Evolutionary conservation across 192 early-diverging fungal genomes (phyloP).

Genomic region (Pilobolus umbonatus): DNA sequence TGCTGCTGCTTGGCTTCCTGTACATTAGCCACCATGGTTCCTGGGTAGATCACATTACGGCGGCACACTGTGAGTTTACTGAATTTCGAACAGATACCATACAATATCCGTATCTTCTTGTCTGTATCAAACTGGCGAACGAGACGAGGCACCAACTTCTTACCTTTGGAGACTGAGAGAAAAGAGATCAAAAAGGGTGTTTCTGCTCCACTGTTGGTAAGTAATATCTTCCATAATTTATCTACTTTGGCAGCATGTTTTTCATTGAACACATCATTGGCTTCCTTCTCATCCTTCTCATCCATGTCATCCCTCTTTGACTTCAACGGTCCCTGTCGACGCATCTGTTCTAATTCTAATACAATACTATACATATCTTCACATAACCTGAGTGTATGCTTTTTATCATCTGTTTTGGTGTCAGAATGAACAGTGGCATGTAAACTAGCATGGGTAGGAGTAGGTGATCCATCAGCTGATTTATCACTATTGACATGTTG

Average conservation of each 20-base stretch:
- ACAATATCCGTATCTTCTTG: slow-evolving; percentile 74
- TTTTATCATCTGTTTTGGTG: slow-evolving; percentile 38
- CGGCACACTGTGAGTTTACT: slow-evolving; percentile 67
- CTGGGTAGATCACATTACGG: slow-evolving; percentile 44
- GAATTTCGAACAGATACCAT: slow-evolving; percentile 71
- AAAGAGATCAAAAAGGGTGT: slow-evolving; percentile 59
- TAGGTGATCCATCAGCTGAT: not conserved
- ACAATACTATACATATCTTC: slow-evolving; percentile 80
- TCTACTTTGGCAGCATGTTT: slow-evolving; percentile 42
- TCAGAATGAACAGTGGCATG: not conserved
- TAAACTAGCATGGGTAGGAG: not conserved
- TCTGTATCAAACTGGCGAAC: slow-evolving; percentile 73
- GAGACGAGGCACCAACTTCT: slow-evolving; percentile 80
- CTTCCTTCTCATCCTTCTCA: not conserved
- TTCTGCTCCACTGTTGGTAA: slow-evolving; percentile 39
- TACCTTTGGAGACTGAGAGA: slow-evolving; percentile 85
- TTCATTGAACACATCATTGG: slow-evolving; percentile 39
- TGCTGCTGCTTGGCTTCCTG: slow-evolving; percentile 21
- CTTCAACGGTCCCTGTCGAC: slow-evolving; percentile 59
- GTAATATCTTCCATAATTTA: slow-evolving; percentile 61
- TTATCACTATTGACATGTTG: slow-evolving; percentile 6
- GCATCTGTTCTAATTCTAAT: slow-evolving; percentile 77
- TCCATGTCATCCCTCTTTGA: slow-evolving; percentile 29
- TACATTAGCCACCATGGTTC: slow-evolving; percentile 22
- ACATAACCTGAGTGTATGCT: slow-evolving; percentile 57